phyloP scores from a whole-genome alignment of 495 filamentous ascomycete species.

The Trichoderma gamsii region DNA sequence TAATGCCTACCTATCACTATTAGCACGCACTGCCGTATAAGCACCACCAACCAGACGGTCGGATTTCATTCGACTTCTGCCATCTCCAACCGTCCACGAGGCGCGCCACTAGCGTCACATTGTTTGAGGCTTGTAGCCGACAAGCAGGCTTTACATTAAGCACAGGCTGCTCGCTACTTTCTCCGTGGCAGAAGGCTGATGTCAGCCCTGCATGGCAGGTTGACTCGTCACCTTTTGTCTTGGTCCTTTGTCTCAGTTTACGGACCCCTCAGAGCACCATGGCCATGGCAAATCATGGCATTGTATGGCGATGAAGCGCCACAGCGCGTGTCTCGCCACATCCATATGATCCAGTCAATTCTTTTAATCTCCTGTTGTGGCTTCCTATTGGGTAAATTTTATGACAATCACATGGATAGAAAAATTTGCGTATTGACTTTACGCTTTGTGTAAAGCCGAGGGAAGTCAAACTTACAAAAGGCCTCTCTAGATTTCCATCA shows the following conservation, averaged over 20 bases:
- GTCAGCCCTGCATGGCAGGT: constrained; percentile 11
- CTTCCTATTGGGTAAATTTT: no score
- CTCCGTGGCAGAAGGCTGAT: not conserved
- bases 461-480: no score
- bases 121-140: not conserved
- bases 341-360: not conserved
- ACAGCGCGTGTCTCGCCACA: not conserved
- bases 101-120: constrained; percentile 6
- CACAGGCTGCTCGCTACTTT: not conserved
- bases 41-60: not conserved
- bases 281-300: not conserved
- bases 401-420: no score
- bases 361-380: not conserved
- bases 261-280: not conserved
- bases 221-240: not conserved
- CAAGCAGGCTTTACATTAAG: not conserved
- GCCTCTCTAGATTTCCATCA: no score
- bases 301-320: not conserved
- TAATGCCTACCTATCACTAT: no score
- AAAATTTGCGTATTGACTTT: no score
- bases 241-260: not conserved
- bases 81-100: not conserved
- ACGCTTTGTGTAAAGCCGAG: no score
- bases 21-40: not conserved
- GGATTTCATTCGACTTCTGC: not conserved